These are phyloP conservation scores for Candida mesenterica DNA, from an alignment of 1,139 yeast species.

Conservation along the genomic window DNA sequence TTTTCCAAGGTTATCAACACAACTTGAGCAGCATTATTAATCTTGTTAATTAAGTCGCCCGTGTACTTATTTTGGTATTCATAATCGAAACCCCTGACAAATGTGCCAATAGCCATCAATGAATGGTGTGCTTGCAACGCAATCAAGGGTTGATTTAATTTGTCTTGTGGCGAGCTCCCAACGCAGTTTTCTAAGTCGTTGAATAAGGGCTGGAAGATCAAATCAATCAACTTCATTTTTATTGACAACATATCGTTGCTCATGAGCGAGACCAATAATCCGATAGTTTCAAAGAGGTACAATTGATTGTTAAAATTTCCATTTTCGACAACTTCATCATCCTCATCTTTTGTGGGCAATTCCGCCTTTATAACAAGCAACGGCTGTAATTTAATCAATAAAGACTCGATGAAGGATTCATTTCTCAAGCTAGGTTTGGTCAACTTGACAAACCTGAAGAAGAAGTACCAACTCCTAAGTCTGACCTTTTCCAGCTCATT, in stretches of 20 bases:
- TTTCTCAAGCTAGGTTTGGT: slow-evolving; percentile 62
- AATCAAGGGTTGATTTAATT: slow-evolving; percentile 40
- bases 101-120: slow-evolving; percentile 84
- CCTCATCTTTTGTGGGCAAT: slow-evolving; percentile 50
- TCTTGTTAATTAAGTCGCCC: slow-evolving; percentile 46
- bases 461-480: slow-evolving; percentile 85
- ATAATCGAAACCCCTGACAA: slow-evolving; percentile 77
- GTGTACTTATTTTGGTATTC: slow-evolving; percentile 26
- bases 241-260: slow-evolving; percentile 28
- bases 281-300: slow-evolving; percentile 79
- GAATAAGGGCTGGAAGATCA: slow-evolving; percentile 76
- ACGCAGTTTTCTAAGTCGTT: slow-evolving; percentile 68
- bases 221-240: slow-evolving; percentile 53
- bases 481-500: slow-evolving; percentile 71
- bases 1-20: slow-evolving; percentile 80
- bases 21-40: slow-evolving; percentile 75
- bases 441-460: slow-evolving; percentile 75
- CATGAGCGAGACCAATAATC: slow-evolving; percentile 58
- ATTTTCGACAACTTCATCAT: slow-evolving; percentile 53
- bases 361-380: slow-evolving; percentile 61
- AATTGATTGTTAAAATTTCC: slow-evolving; percentile 76
- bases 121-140: slow-evolving; percentile 82
- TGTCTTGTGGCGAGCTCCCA: slow-evolving; percentile 29
- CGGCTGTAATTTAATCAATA: slow-evolving; percentile 45
- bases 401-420: slow-evolving; percentile 30